A percentile compares a stretch with the other conserved stretches of the same genome.
phyloP scores from a whole-genome alignment of 805 yeast genomes.

The Cephaloascus fragrans region DNA sequence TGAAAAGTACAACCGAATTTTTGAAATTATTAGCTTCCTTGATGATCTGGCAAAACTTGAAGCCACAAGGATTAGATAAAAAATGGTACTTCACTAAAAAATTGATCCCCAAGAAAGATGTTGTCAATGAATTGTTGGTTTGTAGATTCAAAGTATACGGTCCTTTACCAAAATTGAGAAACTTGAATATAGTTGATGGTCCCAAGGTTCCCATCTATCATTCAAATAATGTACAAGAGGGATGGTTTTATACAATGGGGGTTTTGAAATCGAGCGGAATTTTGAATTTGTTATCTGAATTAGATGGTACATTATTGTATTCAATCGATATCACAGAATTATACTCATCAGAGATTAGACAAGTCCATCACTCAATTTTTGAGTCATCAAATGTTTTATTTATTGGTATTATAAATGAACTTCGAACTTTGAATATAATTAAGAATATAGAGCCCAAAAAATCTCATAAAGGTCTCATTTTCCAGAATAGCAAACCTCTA shows the following conservation, averaged over 20 bases:
- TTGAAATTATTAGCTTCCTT: conserved; percentile 33
- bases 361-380: conserved; percentile 53
- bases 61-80: conserved; percentile 41
- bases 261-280: conserved; percentile 55
- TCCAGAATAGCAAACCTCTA: conserved; percentile 1
- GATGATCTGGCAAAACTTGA: conserved; percentile 48
- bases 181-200: conserved; percentile 24
- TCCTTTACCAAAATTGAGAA: conserved; percentile 37
- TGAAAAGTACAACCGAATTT: conserved; percentile 25
- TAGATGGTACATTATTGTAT: conserved; percentile 53
- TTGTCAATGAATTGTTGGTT: conserved; percentile 36
- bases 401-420: conserved; percentile 44
- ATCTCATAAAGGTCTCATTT: neutral
- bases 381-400: conserved; percentile 45
- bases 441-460: conserved; percentile 8
- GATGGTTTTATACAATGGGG: conserved; percentile 71
- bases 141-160: conserved; percentile 62
- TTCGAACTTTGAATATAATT: conserved; percentile 34
- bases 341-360: conserved; percentile 52
- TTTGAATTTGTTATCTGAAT: conserved; percentile 49
- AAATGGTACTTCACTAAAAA: conserved; percentile 33
- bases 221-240: conserved; percentile 26
- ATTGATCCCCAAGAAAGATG: conserved; percentile 7
- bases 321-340: conserved; percentile 45
- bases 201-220: conserved; percentile 25